A percentile compares a stretch with the other conserved stretches of the same genome.
These are phyloP conservation scores for Nigrospora osmanthi DNA, from an alignment of 2,329 filamentous ascomycete species.

Conservation along the genomic window DNA sequence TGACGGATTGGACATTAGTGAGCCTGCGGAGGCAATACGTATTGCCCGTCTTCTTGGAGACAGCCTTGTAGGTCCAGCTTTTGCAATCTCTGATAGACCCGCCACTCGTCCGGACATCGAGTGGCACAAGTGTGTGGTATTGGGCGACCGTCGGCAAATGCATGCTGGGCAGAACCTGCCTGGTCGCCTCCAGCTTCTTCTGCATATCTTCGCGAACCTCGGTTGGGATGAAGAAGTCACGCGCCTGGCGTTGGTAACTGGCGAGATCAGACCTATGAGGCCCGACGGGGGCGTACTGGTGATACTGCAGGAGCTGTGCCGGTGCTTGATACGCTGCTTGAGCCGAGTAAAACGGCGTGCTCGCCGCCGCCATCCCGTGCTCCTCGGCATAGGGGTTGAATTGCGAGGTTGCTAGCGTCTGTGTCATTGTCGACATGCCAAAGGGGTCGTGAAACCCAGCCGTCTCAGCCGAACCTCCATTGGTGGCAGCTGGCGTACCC, in stretches of 20 bases:
- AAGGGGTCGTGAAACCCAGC: constrained; percentile 53
- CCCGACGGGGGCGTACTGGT: constrained; percentile 83
- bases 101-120: constrained; percentile 77
- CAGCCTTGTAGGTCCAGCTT: constrained; percentile 93
- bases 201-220: constrained; percentile 81
- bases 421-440: constrained; percentile 47
- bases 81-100: constrained; percentile 71
- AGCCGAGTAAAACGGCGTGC: constrained; percentile 60
- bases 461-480: constrained; percentile 41
- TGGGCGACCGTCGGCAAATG: constrained; percentile 75
- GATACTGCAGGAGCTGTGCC: constrained; percentile 72
- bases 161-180: constrained; percentile 71
- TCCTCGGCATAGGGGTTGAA: constrained; percentile 70
- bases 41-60: constrained; percentile 79
- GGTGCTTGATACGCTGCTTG: constrained; percentile 42
- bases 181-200: constrained; percentile 76
- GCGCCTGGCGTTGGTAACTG: constrained; percentile 76
- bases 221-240: constrained; percentile 89
- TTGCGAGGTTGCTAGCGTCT: constrained; percentile 39
- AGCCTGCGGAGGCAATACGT: constrained; percentile 82
- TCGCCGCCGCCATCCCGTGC: constrained; percentile 44
- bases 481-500: constrained; percentile 28
- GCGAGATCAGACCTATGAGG: constrained; percentile 70
- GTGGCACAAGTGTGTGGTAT: constrained; percentile 85
- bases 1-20: constrained; percentile 73